Conservation (phyloP, 2,329 filamentous ascomycete genomes). For the Akanthomyces lecanii region DNA sequence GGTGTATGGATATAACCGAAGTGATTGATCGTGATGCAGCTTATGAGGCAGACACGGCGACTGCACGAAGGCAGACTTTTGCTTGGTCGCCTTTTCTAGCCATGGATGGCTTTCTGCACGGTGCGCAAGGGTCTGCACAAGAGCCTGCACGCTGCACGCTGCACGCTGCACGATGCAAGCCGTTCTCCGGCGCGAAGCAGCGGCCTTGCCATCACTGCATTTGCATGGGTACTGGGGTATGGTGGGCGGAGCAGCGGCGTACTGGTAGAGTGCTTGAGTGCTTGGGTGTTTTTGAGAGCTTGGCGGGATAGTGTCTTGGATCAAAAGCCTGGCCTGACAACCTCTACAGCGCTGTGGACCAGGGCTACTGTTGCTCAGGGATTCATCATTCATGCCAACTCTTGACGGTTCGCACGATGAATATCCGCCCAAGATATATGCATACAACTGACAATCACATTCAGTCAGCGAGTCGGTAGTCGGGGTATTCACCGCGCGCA, state of each 20-base stretch:
- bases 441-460: background rate
- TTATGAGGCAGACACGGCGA: background rate
- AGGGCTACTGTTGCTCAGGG: background rate
- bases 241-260: background rate
- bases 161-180: slow-evolving; percentile 16
- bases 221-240: background rate
- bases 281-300: background rate
- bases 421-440: background rate
- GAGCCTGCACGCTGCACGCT: slow-evolving; percentile 1
- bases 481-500: background rate
- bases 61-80: background rate
- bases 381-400: background rate
- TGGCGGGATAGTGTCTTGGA: background rate
- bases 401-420: background rate
- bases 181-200: slow-evolving; percentile 13
- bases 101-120: slow-evolving; percentile 12
- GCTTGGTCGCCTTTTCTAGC: slow-evolving; percentile 12
- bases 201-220: slow-evolving; percentile 1
- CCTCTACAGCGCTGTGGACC: background rate
- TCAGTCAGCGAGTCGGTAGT: background rate
- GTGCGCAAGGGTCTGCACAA: background rate
- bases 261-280: too few relatives aligned
- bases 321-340: background rate
- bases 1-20: background rate
- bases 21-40: background rate